Conservation (phyloP, 2,329 filamentous ascomycete genomes). For the Colletotrichum spinosum region DNA sequence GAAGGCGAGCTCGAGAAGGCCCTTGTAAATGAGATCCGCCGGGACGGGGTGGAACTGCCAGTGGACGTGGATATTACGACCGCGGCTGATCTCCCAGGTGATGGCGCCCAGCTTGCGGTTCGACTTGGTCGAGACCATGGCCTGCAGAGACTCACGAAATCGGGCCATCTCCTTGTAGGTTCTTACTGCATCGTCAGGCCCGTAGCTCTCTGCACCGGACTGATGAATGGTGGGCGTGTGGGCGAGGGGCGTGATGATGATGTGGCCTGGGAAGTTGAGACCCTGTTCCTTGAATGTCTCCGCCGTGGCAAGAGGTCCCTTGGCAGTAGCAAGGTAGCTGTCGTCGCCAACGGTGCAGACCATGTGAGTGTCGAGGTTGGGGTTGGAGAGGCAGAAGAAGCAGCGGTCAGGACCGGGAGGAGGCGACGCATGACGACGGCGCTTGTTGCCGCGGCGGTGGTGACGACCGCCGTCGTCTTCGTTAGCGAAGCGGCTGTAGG, state of each 20-base stretch:
- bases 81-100: conserved; percentile 91
- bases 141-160: conserved; percentile 82
- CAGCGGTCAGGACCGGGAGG: conserved; percentile 82
- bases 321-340: conserved; percentile 89
- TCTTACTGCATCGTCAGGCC: conserved; percentile 65
- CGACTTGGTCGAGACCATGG: conserved; percentile 74
- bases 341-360: conserved; percentile 90
- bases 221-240: conserved; percentile 81
- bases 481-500: conserved; percentile 67
- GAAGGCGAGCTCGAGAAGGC: conserved; percentile 89
- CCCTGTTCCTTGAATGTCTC: conserved; percentile 73
- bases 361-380: conserved; percentile 85
- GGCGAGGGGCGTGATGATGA: conserved; percentile 89
- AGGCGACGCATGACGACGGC: conserved; percentile 60
- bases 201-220: conserved; percentile 67
- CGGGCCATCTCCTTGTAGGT: conserved; percentile 85
- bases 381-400: conserved; percentile 96
- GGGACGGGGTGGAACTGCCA: conserved; percentile 93
- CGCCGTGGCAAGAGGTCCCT: conserved; percentile 83
- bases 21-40: conserved; percentile 73
- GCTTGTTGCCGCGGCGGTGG: conserved; percentile 57
- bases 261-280: conserved; percentile 83
- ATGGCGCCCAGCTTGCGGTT: conserved; percentile 79
- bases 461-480: conserved; percentile 53
- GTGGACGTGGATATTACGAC: conserved; percentile 85